Evolutionary conservation across 2,329 filamentous ascomycete genomes (phyloP).

Genomic region (Pseudogymnoascus sp.): DNA sequence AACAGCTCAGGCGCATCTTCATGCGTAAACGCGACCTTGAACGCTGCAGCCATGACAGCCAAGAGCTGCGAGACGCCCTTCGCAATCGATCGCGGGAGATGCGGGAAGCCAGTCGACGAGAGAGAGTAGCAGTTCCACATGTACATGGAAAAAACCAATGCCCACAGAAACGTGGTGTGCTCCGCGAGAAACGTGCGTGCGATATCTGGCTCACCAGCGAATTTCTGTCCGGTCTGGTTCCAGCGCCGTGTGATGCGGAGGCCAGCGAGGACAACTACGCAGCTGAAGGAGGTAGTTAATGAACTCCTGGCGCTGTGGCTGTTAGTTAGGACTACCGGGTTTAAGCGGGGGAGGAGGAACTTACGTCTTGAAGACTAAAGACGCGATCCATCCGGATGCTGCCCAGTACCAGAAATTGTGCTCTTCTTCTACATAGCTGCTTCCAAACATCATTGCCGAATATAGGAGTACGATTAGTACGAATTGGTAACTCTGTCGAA

Average conservation of each 20-base stretch:
- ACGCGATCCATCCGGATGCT: constrained; percentile 60
- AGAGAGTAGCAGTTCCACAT: constrained; percentile 36
- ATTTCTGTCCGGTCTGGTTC: constrained; percentile 98
- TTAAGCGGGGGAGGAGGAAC: background rate
- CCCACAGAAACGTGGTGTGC: constrained; percentile 66
- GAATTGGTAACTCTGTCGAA: constrained; percentile 28
- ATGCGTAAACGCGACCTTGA: constrained; percentile 84
- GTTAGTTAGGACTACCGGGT: constrained; percentile 13
- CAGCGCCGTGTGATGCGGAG: constrained; percentile 68
- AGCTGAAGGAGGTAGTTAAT: constrained; percentile 16
- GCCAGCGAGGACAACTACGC: constrained; percentile 47
- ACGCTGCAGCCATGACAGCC: constrained; percentile 58
- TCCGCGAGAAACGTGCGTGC: constrained; percentile 62
- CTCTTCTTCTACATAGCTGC: constrained; percentile 96
- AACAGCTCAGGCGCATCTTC: constrained; percentile 84
- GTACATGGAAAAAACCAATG: constrained; percentile 63
- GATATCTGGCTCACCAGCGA: constrained; percentile 83
- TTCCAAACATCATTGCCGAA: constrained; percentile 90
- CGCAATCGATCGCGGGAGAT: constrained; percentile 24
- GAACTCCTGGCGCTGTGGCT: constrained; percentile 20
- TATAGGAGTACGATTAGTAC: constrained; percentile 54
- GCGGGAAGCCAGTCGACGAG: constrained; percentile 20
- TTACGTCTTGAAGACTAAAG: constrained; percentile 42
- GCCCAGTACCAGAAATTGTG: constrained; percentile 99
- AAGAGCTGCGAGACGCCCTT: constrained; percentile 34